Evolutionary conservation across 306 rosid species (phyloP), one percentile per base, ranked within the genome.

Genomic region (Trifolium subterraneum): DNA sequence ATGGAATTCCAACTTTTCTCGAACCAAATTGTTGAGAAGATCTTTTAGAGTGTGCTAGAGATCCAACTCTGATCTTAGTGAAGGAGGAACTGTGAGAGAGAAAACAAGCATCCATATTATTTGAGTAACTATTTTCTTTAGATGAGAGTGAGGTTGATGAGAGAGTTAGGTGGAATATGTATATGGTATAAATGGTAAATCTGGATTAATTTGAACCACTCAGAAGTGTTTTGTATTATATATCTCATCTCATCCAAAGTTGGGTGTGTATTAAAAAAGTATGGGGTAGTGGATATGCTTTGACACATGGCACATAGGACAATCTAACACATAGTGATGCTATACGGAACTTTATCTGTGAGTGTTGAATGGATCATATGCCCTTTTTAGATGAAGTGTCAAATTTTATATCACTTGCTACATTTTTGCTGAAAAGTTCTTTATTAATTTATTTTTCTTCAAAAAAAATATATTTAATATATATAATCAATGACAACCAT

Each of bases 31-130:
- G 87, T 47, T 71, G 69, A 35, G 84, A 56, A 64, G 38, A 50
- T 79, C 76, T 68, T 64, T 69, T 85, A 47, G 85, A 23, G 80
- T 5, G 39, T 31, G 68, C 4, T 7, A 70, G 60, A 56, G 75
- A 27, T 5, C 39, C 72, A 33, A 2, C 36, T 3, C 73, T 33
- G 73, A 84, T 22, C 71, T 78, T 90, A 70, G 77, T 74, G 87
- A 90, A 82, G 74, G 87, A 82, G 74, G 87, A 81, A 77, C 80
- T 84, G 33, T 92, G 81, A 72, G 87, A 70, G 77, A 87, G 82
- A 54, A 88, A 87, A 61, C 90, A 80, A 84, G 97, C 93, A 71
- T 91, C 99, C 97, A 91, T 89, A 81, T 38, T 74, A 39, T 5
- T 38, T 29, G 54, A 65, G 13, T 58, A 59, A 60, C 70, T 23